Evolutionary conservation across 768 basidiomycete species (phyloP).

Genomic region (Boletus sensibilis): DNA sequence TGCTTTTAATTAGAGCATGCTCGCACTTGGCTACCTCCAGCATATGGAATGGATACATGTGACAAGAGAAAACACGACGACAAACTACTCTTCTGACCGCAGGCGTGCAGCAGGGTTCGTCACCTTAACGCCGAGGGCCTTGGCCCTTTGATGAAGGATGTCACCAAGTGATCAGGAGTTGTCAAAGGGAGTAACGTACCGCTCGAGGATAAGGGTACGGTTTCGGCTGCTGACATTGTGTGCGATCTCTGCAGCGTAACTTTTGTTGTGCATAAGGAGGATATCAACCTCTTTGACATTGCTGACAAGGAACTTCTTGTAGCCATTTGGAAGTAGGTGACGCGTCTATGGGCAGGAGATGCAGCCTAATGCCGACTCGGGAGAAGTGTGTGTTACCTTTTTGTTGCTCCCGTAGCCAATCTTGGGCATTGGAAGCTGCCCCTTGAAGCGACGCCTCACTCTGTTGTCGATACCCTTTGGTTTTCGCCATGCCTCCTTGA

Average conservation of each 20-base stretch:
- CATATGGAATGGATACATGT: constrained; percentile 50
- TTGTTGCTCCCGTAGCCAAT: constrained; percentile 78
- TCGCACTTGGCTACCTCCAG: constrained; percentile 48
- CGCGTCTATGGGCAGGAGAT: constrained; percentile 57
- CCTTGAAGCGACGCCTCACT: constrained; percentile 93
- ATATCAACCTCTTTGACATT: constrained; percentile 93
- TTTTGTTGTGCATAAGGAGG: constrained; percentile 97
- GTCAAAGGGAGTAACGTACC: constrained; percentile 44
- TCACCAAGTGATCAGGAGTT: constrained; percentile 6
- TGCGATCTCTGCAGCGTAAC: constrained; percentile 93
- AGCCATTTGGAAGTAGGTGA: constrained; percentile 92
- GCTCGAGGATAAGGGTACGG: constrained; percentile 85
- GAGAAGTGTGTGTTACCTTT: constrained; percentile 55
- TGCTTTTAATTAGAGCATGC: constrained; percentile 40
- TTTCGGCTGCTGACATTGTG: constrained; percentile 96
- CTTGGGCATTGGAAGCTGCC: constrained; percentile 94
- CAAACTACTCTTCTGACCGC: constrained; percentile 86
- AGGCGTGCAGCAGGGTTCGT: constrained; percentile 91
- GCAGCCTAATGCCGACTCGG: not conserved
- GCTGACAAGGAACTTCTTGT: constrained; percentile 94
- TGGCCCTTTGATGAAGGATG: constrained; percentile 53
- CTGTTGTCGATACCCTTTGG: constrained; percentile 99
- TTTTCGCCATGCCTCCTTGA: constrained; percentile 99
- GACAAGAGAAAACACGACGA: constrained; percentile 37
- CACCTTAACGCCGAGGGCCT: constrained; percentile 86